Evolutionary conservation across 2,329 filamentous ascomycete genomes (phyloP), one percentile per base, ranked within the genome.

Genomic region (Cytospora paraplurivora): DNA sequence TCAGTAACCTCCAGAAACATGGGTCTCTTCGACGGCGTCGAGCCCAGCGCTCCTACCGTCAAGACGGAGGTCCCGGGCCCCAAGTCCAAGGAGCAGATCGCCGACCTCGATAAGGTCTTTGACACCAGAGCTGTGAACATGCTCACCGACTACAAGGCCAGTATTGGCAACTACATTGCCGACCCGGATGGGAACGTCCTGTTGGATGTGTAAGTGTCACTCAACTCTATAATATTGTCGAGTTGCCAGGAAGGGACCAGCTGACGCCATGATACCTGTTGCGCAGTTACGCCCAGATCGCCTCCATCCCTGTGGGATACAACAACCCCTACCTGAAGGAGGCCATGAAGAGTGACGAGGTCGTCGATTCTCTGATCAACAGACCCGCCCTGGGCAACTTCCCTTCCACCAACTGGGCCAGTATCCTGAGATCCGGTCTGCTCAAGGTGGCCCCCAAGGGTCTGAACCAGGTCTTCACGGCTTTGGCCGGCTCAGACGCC

Each of bases 331-430:
- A 83, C 68, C 84, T 97, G 67, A 80, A 85, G 69, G 82, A 87
- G 71, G 87, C 88, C 38, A 90, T 91, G 33, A 84, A 85, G 66
- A 89, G 88, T 62, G 87, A 88, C 32, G 89, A 93, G 71, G 96
- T 96, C 91, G 80, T 87, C 71, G 88, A 82, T 64, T 86, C 91
- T 62, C 79, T 97, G 71, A 90, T 96, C 81, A 96, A 97, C 82
- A 86, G 93, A 58, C 93, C 93, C 3, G 93, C 93, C 1, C 84
- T 96, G 67, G 92, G 93, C 71, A 96, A 95, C 83, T 97, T 97
- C 79, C 93, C 93, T 12, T 88, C 90, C 27, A 85, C 88, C 72
- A 90, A 94, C 76, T 97, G 92, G 92, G 88, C 89, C 62, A 78
- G 89, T 37, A 85, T 95, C 67, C 85, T 97, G 71, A 87, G 90